Base-by-base conservation (phyloP, 768 basidiomycete genomes). In the Termitomyces heimii region DNA sequence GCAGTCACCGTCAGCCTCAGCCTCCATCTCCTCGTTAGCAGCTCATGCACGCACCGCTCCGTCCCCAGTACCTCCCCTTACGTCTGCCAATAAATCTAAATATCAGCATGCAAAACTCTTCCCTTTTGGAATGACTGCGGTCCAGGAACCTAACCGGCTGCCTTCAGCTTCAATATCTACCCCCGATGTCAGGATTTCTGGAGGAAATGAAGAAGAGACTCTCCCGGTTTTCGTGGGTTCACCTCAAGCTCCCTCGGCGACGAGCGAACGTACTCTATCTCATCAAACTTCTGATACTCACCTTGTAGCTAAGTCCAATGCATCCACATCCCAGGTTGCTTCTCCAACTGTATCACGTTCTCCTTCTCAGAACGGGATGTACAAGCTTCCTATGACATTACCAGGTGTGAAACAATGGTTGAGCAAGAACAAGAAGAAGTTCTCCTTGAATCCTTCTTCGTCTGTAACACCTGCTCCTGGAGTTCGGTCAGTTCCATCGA, bases 351-450 rank as follows among this genome's bases (percentile, higher is more conserved):
- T 72, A 18, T 72, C 75, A 13, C 69, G 77, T 53, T 71, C 76
- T 8, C 64, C 76, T 24, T 68, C 73, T 12, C 70, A 73, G 60
- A 70, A 71, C 62, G 64, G 70, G 59, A 70, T 70, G 39, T 69
- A 72, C 42, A 78, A 84, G 64, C 73, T 92, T 47, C 90, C 90
- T 1, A 89, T 82, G 68, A 89, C 82, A 20, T 76, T 88, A 20
- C 85, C 89, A 53, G 89, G 85, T 24, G 90, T 92, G 26, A 86
- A 84, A 69, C 89, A 87, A 63, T 92, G 90, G 90, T 68, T 92
- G 44, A 86, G 75, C 61, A 82, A 78, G 60, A 78, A 78, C 57
- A 84, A 83, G 68, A 84, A 80, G 66, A 72, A 80, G 22, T 81
- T 82, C 57, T 71, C 74, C 5, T 72, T 75, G 2, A 66, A 74